Base-by-base conservation (phyloP, 2,329 filamentous ascomycete genomes). In the Sphaerulina vaccinii region DNA sequence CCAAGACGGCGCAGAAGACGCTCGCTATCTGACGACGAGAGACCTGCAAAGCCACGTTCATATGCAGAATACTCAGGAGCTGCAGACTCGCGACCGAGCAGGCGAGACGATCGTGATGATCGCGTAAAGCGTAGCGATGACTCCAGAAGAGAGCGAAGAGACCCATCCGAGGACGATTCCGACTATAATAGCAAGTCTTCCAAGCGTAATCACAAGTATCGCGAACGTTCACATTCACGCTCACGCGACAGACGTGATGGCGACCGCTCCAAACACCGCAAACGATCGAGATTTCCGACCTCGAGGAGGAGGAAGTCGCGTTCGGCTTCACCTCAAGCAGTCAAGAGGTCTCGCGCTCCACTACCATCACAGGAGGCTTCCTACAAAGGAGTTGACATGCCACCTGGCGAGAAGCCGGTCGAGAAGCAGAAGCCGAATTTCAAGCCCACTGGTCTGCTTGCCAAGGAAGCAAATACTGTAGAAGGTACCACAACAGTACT, bases 351-450 rank as follows among this genome's bases (percentile, higher is more conserved):
- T 36, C 67, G 73, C 52, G 70, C 70, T 47, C 69, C 75, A 41
- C 69, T 75, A 29, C 74, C 73, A 49, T 73, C 71, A 35, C 76
- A 78, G 65, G 71, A 70, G 42, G 69, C 75, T 7, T 73, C 73
- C 21, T 78, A 75, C 65, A 62, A 54, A 5, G 62, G 61, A 22
- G 59, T 59, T 9, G 18, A 39, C 2, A 49, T 58, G 2, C 68
- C 43, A 55, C 66, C 43, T 59, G 65, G 47, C 62, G 68, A 61
- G 62, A 66, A 52, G 59, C 54, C 61, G 18, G 58, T 57, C 3
- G 84, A 86, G 53, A 91, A 93, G 66, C 86, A 97, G 68, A 91
- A 90, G 70, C 88, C 91, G 35, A 99, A 96, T 71, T 95, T 87
- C 70, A 82, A 80, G 16, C 82, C 79, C 27, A 90, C 90, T 0